These are phyloP conservation scores for Monosporascus sp. DNA, from an alignment of 2,329 filamentous ascomycete genomes.

Conservation along the genomic window DNA sequence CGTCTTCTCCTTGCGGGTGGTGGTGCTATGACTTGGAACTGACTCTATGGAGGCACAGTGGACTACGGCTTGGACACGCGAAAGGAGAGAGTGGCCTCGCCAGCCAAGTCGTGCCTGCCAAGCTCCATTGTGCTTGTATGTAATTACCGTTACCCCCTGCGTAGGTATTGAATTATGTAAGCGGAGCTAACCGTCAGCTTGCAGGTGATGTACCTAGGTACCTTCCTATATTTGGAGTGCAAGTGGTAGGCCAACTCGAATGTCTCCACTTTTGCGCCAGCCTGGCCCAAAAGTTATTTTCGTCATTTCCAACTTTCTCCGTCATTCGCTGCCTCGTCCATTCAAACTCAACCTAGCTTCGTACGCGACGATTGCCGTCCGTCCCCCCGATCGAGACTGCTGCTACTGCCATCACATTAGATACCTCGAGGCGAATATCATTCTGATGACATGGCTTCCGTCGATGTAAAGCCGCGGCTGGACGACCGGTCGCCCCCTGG, in stretches of 20 bases:
- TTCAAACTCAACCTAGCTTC: not conserved
- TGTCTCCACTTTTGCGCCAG: not conserved
- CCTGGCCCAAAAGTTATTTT: not conserved
- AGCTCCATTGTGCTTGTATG: too few species aligned
- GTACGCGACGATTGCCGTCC: not conserved
- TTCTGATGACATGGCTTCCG: conserved; percentile 36
- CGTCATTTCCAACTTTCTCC: not conserved
- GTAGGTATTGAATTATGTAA: too few species aligned
- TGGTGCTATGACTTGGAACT: too few species aligned
- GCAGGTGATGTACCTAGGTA: not conserved
- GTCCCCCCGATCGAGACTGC: not conserved
- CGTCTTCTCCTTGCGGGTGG: too few species aligned
- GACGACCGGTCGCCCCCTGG: conserved; percentile 22
- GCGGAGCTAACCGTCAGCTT: too few species aligned
- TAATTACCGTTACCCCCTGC: too few species aligned
- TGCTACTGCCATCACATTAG: not conserved
- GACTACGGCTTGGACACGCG: too few species aligned
- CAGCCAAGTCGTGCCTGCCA: too few species aligned
- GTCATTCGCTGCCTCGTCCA: not conserved
- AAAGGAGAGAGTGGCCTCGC: too few species aligned
- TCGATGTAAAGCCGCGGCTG: conserved; percentile 34
- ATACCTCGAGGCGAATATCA: not conserved
- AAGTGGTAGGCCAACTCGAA: not conserved
- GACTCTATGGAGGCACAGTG: too few species aligned
- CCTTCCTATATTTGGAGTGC: too few species aligned